Evolutionary conservation across 371 early-diverging fungal genomes (phyloP).

Genomic region (Mortierella sp.): DNA sequence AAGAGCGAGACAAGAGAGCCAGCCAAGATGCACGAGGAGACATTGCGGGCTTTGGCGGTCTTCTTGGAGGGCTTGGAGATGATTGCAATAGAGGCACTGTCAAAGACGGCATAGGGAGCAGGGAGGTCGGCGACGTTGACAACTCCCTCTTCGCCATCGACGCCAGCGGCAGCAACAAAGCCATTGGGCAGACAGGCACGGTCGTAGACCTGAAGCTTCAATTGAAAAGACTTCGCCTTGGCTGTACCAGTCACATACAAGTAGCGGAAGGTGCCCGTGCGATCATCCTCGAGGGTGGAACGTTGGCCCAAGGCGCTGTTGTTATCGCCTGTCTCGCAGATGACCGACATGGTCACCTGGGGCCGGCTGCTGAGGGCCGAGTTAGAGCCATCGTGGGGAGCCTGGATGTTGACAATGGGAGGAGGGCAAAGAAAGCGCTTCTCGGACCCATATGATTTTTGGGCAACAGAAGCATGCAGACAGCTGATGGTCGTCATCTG

Average conservation of each 20-base stretch:
- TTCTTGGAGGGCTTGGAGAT: conserved; percentile 93
- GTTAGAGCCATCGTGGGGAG: conserved; percentile 43
- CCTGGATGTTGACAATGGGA: conserved; percentile 71
- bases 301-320: conserved; percentile 66
- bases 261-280: conserved; percentile 72
- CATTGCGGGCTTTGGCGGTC: conserved; percentile 83
- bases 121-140: conserved; percentile 38
- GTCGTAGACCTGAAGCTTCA: conserved; percentile 71
- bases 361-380: conserved; percentile 61
- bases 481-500: conserved; percentile 72
- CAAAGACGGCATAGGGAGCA: conserved; percentile 68
- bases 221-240: conserved; percentile 83
- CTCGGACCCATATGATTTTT: conserved; percentile 92
- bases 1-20: conserved; percentile 64
- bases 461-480: conserved; percentile 80
- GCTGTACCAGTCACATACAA: conserved; percentile 84
- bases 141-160: conserved; percentile 25
- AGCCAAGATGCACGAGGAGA: conserved; percentile 79
- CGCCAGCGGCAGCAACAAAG: conserved; percentile 21
- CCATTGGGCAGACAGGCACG: conserved; percentile 55
- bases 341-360: conserved; percentile 75
- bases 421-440: conserved; percentile 91
- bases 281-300: conserved; percentile 67
- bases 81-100: conserved; percentile 81
- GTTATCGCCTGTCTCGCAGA: conserved; percentile 67